Percentiles rank a stretch among this genome's conserved stretches.
Evolutionary conservation across 2,329 filamentous ascomycete species (phyloP).

Genomic region (Aspergillus hortae): DNA sequence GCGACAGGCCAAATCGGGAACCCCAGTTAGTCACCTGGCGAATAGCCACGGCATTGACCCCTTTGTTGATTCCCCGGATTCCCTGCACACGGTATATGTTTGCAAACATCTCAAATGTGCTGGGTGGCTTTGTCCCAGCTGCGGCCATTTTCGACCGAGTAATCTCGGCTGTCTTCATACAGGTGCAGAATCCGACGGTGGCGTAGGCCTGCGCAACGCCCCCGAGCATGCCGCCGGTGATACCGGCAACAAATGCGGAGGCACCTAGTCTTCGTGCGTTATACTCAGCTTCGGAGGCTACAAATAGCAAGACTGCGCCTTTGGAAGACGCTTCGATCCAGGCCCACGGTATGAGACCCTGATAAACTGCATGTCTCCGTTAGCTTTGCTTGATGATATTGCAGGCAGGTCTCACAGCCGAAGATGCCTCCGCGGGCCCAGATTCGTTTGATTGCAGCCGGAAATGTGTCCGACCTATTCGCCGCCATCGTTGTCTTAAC

Average conservation of each 20-base stretch:
- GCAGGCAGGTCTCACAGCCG: neutral
- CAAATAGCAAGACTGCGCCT: slow-evolving; percentile 94
- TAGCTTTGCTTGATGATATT: neutral
- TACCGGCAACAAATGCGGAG: slow-evolving; percentile 77
- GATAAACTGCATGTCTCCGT: slow-evolving; percentile 66
- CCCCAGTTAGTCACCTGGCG: slow-evolving; percentile 4
- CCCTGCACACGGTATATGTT: neutral
- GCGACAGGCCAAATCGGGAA: neutral
- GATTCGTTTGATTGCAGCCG: neutral
- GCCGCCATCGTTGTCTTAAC: neutral
- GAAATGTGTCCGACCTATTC: neutral
- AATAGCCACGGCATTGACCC: slow-evolving; percentile 2
- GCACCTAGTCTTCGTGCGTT: slow-evolving; percentile 78
- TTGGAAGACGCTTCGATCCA: slow-evolving; percentile 99
- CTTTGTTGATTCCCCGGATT: slow-evolving; percentile 2
- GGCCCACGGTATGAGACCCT: slow-evolving; percentile 88
- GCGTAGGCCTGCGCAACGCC: slow-evolving; percentile 95
- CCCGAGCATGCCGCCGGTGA: slow-evolving; percentile 81
- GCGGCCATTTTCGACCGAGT: slow-evolving; percentile 84
- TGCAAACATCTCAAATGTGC: slow-evolving; percentile 48
- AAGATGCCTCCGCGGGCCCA: neutral
- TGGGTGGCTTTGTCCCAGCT: slow-evolving; percentile 75
- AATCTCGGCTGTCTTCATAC: slow-evolving; percentile 99
- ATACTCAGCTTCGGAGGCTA: slow-evolving; percentile 93
- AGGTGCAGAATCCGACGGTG: slow-evolving; percentile 98